phyloP scores from a whole-genome alignment of 2,329 filamentous ascomycete genomes.

The Sporothrix sp. region DNA sequence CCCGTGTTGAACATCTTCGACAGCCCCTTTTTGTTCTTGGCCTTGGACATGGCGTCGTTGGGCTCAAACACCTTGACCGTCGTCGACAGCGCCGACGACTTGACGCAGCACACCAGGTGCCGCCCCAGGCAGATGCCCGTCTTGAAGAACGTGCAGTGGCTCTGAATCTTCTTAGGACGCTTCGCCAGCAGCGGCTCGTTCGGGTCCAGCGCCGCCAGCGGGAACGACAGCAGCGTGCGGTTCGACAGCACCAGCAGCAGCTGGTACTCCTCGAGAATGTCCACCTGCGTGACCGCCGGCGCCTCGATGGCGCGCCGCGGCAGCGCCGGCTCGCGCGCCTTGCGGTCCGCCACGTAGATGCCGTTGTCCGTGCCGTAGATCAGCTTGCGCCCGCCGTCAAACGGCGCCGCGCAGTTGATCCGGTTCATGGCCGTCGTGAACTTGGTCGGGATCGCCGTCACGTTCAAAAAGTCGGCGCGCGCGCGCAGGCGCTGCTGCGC shows the following conservation, averaged over 20 bases:
- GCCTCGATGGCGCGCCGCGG: constrained; percentile 80
- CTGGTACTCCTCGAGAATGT: constrained; percentile 91
- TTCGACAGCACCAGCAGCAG: constrained; percentile 85
- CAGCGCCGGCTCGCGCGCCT: constrained; percentile 67
- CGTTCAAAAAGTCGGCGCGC: constrained; percentile 84
- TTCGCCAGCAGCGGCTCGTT: constrained; percentile 73
- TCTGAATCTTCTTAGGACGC: constrained; percentile 90
- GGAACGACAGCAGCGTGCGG: constrained; percentile 85
- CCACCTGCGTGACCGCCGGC: constrained; percentile 83
- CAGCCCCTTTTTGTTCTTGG: constrained; percentile 91
- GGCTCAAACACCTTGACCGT: constrained; percentile 99
- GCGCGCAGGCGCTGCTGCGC: constrained; percentile 82
- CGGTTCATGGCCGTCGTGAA: constrained; percentile 61
- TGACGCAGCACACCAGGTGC: constrained; percentile 92
- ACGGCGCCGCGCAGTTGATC: constrained; percentile 90
- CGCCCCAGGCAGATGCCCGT: constrained; percentile 88
- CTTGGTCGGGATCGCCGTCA: constrained; percentile 48
- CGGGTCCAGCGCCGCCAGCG: constrained; percentile 74
- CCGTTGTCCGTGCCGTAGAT: constrained; percentile 92
- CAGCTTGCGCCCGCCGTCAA: constrained; percentile 89
- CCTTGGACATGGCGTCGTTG: constrained; percentile 86
- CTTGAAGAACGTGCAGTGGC: constrained; percentile 97
- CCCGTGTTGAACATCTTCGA: constrained; percentile 90
- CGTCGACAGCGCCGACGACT: constrained; percentile 82
- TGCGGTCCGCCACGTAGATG: constrained; percentile 85